Base-by-base conservation (phyloP, 257 asterid species). In the Solanum etuberosum region DNA sequence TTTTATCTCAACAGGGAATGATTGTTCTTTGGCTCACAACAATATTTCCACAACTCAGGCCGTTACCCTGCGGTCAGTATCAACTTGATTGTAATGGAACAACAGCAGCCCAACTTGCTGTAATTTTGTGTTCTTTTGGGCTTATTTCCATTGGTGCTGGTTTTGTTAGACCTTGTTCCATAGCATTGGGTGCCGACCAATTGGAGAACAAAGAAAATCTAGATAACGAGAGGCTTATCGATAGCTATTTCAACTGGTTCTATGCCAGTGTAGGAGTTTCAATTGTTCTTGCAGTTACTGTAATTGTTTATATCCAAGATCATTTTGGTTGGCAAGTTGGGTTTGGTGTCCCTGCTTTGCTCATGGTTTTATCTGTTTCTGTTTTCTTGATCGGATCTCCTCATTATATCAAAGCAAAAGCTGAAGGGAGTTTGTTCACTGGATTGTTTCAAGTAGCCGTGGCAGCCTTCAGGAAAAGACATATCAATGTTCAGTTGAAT, bases 281-380 rank as follows among this genome's bases (percentile, higher is more conserved):
- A 83, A 21, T 54, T 40, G 6, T 86, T 11, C 38, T 89, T 83
- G 89, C 87, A 5, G 7, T 80, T 34, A 83, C 89, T 10, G 48
- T 83, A 23, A 32, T 86, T 12, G 90, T 86, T 86, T 89, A 89
- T 80, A 83, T 86, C 67, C 90, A 89, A 54, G 89, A 89, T 2
- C 59, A 48, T 61, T 86, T 51, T 29, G 90, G 87, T 32, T 89
- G 90, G 89, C 27, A 34, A 83, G 37, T 89, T 83, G 90, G 90
- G 5, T 89, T 86, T 59, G 89, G 87, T 11, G 29, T 89, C 37
- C 90, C 89, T 21, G 85, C 54, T 40, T 18, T 83, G 25, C 89
- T 89, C 72, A 37, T 83, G 90, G 51, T 61, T 72, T 40, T 88
- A 35, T 88, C 89, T 81, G 85, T 72, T 57, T 43, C 65, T 4